phyloP scores from a whole-genome alignment of 2,329 filamentous ascomycete genomes.

The Pseudogymnoascus sp. region DNA sequence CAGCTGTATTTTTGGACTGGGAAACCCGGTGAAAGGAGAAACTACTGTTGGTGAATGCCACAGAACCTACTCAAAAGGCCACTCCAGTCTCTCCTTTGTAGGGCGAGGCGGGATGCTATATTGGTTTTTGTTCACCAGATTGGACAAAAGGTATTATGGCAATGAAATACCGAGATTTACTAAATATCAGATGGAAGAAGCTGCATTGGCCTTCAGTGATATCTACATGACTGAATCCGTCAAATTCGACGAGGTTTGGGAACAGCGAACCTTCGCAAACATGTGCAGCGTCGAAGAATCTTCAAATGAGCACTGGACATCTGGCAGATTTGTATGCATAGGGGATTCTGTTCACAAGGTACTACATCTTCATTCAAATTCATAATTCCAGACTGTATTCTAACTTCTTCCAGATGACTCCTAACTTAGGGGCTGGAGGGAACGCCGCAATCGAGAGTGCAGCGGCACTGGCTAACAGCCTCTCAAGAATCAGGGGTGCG shows the following conservation, averaged over 20 bases:
- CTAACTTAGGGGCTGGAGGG: slow-evolving; percentile 10
- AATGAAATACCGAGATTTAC: not conserved
- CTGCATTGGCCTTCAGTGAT: not conserved
- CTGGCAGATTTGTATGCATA: slow-evolving; percentile 4
- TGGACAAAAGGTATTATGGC: not conserved
- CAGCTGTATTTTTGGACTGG: slow-evolving; percentile 20
- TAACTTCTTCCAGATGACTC: slow-evolving; percentile 11
- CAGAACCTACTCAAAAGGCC: slow-evolving; percentile 11
- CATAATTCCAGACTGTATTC: not conserved
- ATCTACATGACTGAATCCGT: not conserved
- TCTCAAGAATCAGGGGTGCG: not conserved
- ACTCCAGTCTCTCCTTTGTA: slow-evolving; percentile 14
- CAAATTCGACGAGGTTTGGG: not conserved
- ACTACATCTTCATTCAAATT: not conserved
- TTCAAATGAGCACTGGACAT: slow-evolving; percentile 10
- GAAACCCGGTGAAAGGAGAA: not conserved
- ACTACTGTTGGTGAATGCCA: not conserved
- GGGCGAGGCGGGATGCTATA: slow-evolving; percentile 13
- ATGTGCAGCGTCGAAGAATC: not conserved
- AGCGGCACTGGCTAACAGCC: slow-evolving; percentile 10
- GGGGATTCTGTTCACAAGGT: slow-evolving; percentile 13
- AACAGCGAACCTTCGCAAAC: not conserved
- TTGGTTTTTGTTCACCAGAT: slow-evolving; percentile 8
- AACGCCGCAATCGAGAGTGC: slow-evolving; percentile 13
- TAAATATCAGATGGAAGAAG: not conserved